Base-by-base conservation (phyloP, 2,329 filamentous ascomycete genomes). In the Aquanectria penicillioides region DNA sequence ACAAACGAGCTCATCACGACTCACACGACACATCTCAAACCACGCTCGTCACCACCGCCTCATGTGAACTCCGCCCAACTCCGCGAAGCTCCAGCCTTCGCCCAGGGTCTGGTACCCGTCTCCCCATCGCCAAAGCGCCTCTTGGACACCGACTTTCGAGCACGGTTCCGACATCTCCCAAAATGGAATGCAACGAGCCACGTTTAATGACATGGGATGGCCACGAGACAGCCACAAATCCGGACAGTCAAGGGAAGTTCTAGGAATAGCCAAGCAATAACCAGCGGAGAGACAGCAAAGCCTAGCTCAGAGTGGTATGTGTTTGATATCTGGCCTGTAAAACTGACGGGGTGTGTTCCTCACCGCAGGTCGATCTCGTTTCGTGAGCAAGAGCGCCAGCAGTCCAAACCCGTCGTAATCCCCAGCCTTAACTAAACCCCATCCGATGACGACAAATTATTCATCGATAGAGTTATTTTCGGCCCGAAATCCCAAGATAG, bases 131-230 rank as follows among this genome's bases (percentile, higher is more conserved):
- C 57, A 56, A 50, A 55, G 49, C 48, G 47, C 37, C 61, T 41
- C 10, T 10, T 57, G 50, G 64, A 66, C 64, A 66, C 67, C 67
- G 63, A 66, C 64, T 62, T 62, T 64, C 63, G 40, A 67, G 56
- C 43, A 61, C 33, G 28, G 44, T 56, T 46, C 18, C 23, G 40
- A 60, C 34, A 22, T 4, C 29, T 34, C 40, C 55, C 33, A 48
- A 53, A 63, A 52, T 20, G 56, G 49, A 51, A 34, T 47, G 26
- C 50, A 38, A 22, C 29, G 18, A 50, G 62, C 48, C 53, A 54
- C 52, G 46, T 13, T 41, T 36, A 10, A 47, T 49, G 48, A 43
- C 54, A 56, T 55, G 29, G 33, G 29, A 57, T 17, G n/a, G 43
- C 50, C 17, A 48, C 37, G 7, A 18, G 22, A 38, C 25, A 11